Percentiles rank a stretch among this genome's conserved stretches.
Evolutionary conservation across 1,139 yeast genomes (phyloP).

Genomic region (Pichia sp.): DNA sequence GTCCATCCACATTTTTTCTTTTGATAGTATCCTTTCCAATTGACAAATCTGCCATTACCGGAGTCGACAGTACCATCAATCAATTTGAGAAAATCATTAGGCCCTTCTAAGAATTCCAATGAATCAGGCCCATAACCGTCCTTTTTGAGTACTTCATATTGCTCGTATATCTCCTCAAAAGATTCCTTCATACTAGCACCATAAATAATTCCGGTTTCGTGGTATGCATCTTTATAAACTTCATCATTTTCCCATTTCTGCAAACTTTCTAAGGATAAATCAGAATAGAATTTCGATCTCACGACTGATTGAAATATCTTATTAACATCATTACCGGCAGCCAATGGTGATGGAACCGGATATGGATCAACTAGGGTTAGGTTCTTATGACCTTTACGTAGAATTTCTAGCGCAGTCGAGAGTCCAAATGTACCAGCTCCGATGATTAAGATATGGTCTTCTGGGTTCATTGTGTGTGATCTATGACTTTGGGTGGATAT

Average conservation of each 20-base stretch:
- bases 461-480: conserved; percentile 4
- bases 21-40: conserved; percentile 30
- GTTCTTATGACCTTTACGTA: conserved; percentile 27
- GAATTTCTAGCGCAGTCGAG: conserved; percentile 34
- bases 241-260: conserved; percentile 36
- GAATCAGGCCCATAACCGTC: background rate
- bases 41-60: conserved; percentile 10
- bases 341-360: conserved; percentile 41
- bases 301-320: conserved; percentile 35
- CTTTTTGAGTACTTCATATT: conserved; percentile 1
- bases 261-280: conserved; percentile 38
- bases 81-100: conserved; percentile 20
- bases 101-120: conserved; percentile 15
- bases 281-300: conserved; percentile 34
- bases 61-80: conserved; percentile 6
- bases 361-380: conserved; percentile 39
- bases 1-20: conserved; percentile 37
- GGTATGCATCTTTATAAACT: conserved; percentile 30
- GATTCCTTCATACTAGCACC: conserved; percentile 22
- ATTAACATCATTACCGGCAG: conserved; percentile 45
- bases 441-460: conserved; percentile 12
- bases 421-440: conserved; percentile 37
- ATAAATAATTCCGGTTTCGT: conserved; percentile 34
- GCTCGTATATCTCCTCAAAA: conserved; percentile 5
- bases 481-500: too few relatives aligned